phyloP scores from a whole-genome alignment of 1,284 basidiomycete species.

The Mycosarcoma mackinlayi region DNA sequence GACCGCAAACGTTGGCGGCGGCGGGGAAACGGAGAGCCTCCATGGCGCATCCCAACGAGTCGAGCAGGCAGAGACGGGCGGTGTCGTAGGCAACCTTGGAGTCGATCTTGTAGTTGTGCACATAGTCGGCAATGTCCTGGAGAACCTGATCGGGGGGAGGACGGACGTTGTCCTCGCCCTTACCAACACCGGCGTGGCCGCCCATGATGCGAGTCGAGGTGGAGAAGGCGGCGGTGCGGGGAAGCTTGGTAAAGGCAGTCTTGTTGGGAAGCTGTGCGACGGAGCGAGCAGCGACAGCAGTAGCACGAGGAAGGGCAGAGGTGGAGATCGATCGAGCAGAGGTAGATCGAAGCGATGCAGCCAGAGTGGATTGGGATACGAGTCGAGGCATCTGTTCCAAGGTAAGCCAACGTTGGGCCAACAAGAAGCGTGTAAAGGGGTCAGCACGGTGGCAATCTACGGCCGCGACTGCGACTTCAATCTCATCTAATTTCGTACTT shows the following conservation, averaged over 20 bases:
- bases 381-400: slow-evolving; percentile 52
- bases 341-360: slow-evolving; percentile 51
- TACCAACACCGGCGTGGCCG: slow-evolving; percentile 54
- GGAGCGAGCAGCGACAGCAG: slow-evolving; percentile 35
- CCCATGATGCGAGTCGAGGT: slow-evolving; percentile 52
- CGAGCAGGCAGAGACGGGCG: slow-evolving; percentile 65
- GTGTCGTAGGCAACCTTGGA: slow-evolving; percentile 67
- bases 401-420: no score
- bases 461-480: no score
- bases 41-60: slow-evolving; percentile 67
- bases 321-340: slow-evolving; percentile 54
- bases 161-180: slow-evolving; percentile 66
- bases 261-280: slow-evolving; percentile 28
- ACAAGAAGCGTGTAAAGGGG: no score
- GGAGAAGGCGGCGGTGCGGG: slow-evolving; percentile 50
- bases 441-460: neutral
- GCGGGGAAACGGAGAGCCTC: slow-evolving; percentile 66
- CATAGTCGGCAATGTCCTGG: slow-evolving; percentile 65
- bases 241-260: slow-evolving; percentile 20
- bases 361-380: slow-evolving; percentile 48
- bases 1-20: slow-evolving; percentile 62
- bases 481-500: no score
- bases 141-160: slow-evolving; percentile 63
- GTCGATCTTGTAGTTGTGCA: slow-evolving; percentile 63
- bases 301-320: slow-evolving; percentile 40